phyloP scores from a whole-genome alignment of 495 filamentous ascomycete genomes.

The Aspergillus biplanus region DNA sequence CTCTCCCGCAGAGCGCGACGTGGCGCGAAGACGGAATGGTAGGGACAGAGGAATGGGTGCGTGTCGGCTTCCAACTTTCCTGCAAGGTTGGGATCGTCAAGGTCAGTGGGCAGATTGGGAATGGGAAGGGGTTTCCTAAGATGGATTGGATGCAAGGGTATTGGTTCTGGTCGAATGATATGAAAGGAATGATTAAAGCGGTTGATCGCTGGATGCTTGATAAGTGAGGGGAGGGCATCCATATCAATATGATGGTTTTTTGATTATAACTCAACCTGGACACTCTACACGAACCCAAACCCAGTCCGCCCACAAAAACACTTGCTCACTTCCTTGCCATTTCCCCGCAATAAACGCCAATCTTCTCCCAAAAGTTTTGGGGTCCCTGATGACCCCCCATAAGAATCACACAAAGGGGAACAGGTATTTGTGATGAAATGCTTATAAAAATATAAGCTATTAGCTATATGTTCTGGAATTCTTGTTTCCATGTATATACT shows the following conservation, averaged over 20 bases:
- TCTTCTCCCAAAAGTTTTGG: too few species aligned
- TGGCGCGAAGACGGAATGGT: neutral
- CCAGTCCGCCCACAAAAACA: too few species aligned
- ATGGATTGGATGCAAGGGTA: neutral
- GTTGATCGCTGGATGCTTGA: neutral
- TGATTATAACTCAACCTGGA: too few species aligned
- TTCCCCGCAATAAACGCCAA: too few species aligned
- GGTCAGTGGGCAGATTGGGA: neutral
- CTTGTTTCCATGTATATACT: too few species aligned
- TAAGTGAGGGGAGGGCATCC: neutral
- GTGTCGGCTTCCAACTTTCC: neutral
- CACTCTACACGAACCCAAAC: too few species aligned
- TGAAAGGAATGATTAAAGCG: neutral
- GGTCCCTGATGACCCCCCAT: too few species aligned
- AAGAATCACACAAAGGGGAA: too few species aligned
- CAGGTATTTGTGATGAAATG: too few species aligned
- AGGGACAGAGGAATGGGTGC: neutral
- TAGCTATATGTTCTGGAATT: too few species aligned
- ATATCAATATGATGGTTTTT: neutral
- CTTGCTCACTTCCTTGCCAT: too few species aligned
- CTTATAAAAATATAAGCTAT: too few species aligned
- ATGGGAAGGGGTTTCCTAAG: neutral
- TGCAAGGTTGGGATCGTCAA: neutral
- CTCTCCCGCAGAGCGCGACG: neutral
- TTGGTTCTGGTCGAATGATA: neutral